phyloP scores from a whole-genome alignment of 2,329 filamentous ascomycete species.

The Rhinocladiella similis region DNA sequence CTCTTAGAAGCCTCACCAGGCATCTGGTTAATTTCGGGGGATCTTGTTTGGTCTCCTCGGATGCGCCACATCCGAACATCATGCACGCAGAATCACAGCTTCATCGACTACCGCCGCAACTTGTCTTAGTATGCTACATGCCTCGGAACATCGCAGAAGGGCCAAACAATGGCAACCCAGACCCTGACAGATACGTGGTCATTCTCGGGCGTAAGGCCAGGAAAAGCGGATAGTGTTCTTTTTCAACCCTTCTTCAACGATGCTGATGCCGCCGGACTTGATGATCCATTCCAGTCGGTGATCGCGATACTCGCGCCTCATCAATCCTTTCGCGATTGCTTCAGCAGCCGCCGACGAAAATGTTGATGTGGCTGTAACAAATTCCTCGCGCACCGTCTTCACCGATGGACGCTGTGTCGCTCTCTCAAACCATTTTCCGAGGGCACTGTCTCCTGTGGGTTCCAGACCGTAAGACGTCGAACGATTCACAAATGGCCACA shows the following conservation, averaged over 20 bases:
- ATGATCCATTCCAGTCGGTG: constrained; percentile 26
- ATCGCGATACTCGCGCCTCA: constrained; percentile 19
- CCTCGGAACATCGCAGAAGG: no score
- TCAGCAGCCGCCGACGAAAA: constrained; percentile 1
- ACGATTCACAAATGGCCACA: constrained; percentile 12
- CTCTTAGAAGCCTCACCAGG: no score
- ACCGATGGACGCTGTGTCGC: constrained; percentile 9
- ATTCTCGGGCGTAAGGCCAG: constrained; percentile 7
- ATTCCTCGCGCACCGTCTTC: constrained; percentile 16
- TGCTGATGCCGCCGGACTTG: constrained; percentile 18
- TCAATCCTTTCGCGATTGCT: constrained; percentile 8
- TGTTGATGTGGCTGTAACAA: neutral
- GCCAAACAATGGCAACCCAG: no score
- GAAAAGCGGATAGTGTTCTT: constrained; percentile 19
- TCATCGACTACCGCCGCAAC: no score
- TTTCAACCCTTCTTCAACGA: constrained; percentile 17
- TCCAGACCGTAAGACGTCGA: constrained; percentile 4
- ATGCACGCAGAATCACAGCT: no score
- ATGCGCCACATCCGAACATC: no score
- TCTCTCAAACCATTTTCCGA: constrained; percentile 12
- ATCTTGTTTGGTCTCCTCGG: no score
- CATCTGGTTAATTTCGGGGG: no score
- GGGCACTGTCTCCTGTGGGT: constrained; percentile 1
- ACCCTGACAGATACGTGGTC: no score
- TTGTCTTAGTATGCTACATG: no score